Evolutionary conservation across 2,329 filamentous ascomycete species (phyloP), one percentile per base, ranked within the genome.

Genomic region (Magnaporthiopsis poae): DNA sequence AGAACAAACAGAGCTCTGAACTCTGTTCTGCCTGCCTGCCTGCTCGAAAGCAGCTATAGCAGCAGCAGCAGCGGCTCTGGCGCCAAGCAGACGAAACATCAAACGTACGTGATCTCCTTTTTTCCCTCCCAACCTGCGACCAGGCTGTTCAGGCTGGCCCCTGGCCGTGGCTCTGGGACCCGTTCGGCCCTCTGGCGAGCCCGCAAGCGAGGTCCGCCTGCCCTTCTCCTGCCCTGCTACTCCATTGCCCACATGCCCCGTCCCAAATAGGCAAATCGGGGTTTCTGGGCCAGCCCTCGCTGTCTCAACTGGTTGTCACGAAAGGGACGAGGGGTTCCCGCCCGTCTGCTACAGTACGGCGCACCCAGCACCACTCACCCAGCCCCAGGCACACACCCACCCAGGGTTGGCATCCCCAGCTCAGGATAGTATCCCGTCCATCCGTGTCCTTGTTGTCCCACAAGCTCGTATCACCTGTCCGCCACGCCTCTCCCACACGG

Each of bases 51-150:
- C 12, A 36, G 12, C 35, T 9, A 11, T 8, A 36, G 31, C 35
- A 36, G 35, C 12, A 36, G 39, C 39, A 5, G 39, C 13, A 15
- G 39, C 39, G 13, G 39, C 39, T 46, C 39, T 46, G 70, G 70
- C 68, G 68, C 72, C 72, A 70, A 73, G 71, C 68, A 73, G 72
- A 75, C 77, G 77, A 80, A 80, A 80, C 78, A 69, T 74, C 73
- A 75, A 75, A 70, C 72, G 78, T 79, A 79, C 72, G 78, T 79
- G 76, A 76, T 76, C 71, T 72, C 62, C 72, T 69, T 72, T 72
- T 68, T 68, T 67, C 69, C 66, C 70, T 69, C 73, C 73, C 72
- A 74, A 71, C 73, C 70, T 75, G 72, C 70, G 70, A 74, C 73
- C 71, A 72, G 71, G 71, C 73, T 74, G 72, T 72, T 72, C 69